These are phyloP conservation scores for Saitozyma podzolica DNA, from an alignment of 768 basidiomycete species.

Conservation along the genomic window DNA sequence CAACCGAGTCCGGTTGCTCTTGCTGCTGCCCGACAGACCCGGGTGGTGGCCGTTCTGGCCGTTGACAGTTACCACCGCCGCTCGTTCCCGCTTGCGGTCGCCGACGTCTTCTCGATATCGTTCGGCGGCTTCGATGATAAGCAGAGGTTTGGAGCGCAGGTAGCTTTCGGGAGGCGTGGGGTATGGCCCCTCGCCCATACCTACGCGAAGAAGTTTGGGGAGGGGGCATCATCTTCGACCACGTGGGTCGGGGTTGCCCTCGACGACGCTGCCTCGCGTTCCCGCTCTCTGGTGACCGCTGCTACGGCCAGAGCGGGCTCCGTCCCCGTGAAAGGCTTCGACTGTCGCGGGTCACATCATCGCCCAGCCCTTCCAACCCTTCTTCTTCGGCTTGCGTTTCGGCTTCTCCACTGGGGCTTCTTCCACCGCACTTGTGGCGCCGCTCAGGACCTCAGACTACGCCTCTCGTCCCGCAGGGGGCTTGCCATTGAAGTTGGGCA, in stretches of 20 bases:
- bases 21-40: background rate
- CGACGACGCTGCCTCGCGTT: no score
- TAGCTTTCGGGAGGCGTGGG: conserved; percentile 12
- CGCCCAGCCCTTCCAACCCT: conserved; percentile 27
- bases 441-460: no score
- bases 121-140: conserved; percentile 10
- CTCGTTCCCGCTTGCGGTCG: conserved; percentile 15
- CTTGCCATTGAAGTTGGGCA: no score
- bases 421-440: no score
- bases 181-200: conserved; percentile 20
- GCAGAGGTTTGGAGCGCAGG: conserved; percentile 14
- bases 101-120: conserved; percentile 13
- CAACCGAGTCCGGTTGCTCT: no score
- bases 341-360: conserved; percentile 16
- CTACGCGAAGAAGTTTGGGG: conserved; percentile 12
- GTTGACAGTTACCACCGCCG: background rate
- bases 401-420: no score
- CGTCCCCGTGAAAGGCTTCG: no score
- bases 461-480: no score
- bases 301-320: no score
- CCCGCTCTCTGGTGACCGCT: no score
- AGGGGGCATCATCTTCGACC: conserved; percentile 4
- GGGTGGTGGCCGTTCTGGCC: background rate
- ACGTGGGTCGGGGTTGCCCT: background rate
- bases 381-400: conserved; percentile 20